Percentiles rank a stretch among this genome's conserved stretches.
Evolutionary conservation across 768 basidiomycete species (phyloP).

Genomic region (Gymnopilus junonius): DNA sequence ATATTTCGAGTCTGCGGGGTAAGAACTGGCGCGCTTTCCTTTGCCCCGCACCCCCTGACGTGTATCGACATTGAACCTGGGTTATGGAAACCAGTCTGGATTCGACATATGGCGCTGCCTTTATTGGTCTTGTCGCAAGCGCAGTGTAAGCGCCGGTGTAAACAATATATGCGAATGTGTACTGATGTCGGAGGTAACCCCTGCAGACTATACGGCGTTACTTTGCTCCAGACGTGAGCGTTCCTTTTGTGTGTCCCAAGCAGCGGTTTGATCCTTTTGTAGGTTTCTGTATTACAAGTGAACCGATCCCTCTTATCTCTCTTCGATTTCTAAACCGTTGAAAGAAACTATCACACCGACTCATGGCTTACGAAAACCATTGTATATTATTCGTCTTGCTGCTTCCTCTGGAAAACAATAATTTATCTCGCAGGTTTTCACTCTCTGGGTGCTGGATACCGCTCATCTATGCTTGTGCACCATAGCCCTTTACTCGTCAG

Average conservation of each 20-base stretch:
- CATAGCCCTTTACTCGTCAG: conserved; percentile 50
- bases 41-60: conserved; percentile 13
- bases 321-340: neutral
- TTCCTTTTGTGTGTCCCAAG: neutral
- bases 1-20: conserved; percentile 9
- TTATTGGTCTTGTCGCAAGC: conserved; percentile 47
- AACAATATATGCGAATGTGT: neutral
- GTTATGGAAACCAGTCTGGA: conserved; percentile 60
- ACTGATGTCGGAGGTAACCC: neutral
- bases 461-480: conserved; percentile 48
- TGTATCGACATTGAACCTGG: conserved; percentile 26
- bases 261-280: conserved; percentile 2
- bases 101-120: conserved; percentile 47
- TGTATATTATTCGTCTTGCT: conserved; percentile 28
- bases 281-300: conserved; percentile 51
- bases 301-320: neutral
- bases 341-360: conserved; percentile 46
- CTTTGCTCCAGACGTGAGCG: conserved; percentile 46
- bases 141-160: conserved; percentile 40
- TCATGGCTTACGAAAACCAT: conserved; percentile 41
- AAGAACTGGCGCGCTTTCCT: conserved; percentile 5
- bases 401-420: neutral
- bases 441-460: conserved; percentile 48
- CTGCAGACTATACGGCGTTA: conserved; percentile 50
- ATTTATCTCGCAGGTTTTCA: conserved; percentile 32